Base-by-base conservation (phyloP, 805 yeast species). In the Torulaspora microellipsoides region DNA sequence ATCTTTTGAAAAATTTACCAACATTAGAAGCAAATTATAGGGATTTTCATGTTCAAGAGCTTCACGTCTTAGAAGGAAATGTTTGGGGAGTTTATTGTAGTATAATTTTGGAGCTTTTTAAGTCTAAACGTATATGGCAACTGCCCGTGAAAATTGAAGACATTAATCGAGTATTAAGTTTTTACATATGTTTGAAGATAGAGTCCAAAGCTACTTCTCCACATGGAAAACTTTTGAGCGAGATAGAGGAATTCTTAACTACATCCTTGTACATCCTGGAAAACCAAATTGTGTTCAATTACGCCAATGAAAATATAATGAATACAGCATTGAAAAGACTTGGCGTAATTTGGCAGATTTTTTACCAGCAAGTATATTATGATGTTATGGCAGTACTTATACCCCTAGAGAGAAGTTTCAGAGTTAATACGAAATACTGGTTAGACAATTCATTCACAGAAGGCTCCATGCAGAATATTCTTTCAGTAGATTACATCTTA, bases 351-450 rank as follows among this genome's bases (percentile, higher is more conserved):
- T 83, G 89, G 89, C 72, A 71, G 13, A 64, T 65, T 20, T 83
- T 82, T 56, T 76, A 73, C 49, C 67, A 68, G n/a, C 71, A 73
- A 31, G 72, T 80, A 2, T 70, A 76, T 40, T 80, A 78, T 41
- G 79, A 79, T 53, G 64, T 82, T 14, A 75, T 80, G 46, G 84
- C 84, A 0, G 72, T 80, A 0, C 73, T 83, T 37, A 51, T 80
- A 28, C 90, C 90, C 0, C 54, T 84, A 15, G 70, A 64, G 5
- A 45, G 45, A 2, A 60, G 57, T 38, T 60, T 60, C 7, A 55
- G 46, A 27, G 36, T 42, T 3, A 52, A 59, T 32, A 47, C 51
- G 11, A 48, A 45, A 23, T 60, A 57, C 40, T 64, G 70, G 71
- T 45, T 58, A 17, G 64, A 55, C 27, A 40, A 31, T 34, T 32